Evolutionary conservation across 805 yeast species (phyloP).

Genomic region (Candida hispaniensis): DNA sequence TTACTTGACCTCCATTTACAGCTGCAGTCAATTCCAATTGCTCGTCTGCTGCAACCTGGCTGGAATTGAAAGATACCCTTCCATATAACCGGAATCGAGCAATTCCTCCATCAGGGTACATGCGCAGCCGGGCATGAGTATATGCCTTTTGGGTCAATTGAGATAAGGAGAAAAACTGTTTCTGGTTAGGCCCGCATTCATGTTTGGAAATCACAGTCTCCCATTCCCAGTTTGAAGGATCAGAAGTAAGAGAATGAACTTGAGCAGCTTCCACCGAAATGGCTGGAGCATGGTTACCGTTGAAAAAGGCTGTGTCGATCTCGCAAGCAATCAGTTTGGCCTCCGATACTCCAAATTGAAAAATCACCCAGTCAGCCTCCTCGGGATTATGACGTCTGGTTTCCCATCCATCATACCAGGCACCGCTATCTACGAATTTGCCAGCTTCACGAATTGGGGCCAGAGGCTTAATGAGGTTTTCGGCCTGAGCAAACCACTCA

Average conservation of each 20-base stretch:
- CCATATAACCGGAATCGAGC: slow-evolving; percentile 91
- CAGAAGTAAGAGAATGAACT: slow-evolving; percentile 17
- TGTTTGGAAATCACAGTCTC: slow-evolving; percentile 51
- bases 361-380: slow-evolving; percentile 78
- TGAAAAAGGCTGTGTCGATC: slow-evolving; percentile 86
- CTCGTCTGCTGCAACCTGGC: slow-evolving; percentile 35
- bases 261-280: slow-evolving; percentile 59
- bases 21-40: slow-evolving; percentile 71
- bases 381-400: slow-evolving; percentile 85
- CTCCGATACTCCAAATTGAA: slow-evolving; percentile 72
- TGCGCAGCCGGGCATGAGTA: slow-evolving; percentile 73
- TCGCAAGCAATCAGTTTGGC: slow-evolving; percentile 77
- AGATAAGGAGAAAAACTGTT: slow-evolving; percentile 66
- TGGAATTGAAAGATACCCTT: slow-evolving; percentile 59
- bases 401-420: slow-evolving; percentile 99
- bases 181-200: slow-evolving; percentile 85
- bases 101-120: slow-evolving; percentile 98
- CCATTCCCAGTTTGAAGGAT: slow-evolving; percentile 44
- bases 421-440: slow-evolving; percentile 72
- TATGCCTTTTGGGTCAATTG: slow-evolving; percentile 49
- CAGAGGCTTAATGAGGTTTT: slow-evolving; percentile 69
- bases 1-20: slow-evolving; percentile 79
- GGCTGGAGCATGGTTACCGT: slow-evolving; percentile 90
- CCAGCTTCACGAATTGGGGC: slow-evolving; percentile 76
- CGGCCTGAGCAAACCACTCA: slow-evolving; percentile 94